Evolutionary conservation across 1,139 yeast genomes (phyloP).

Genomic region (Yamadazyma sp.): DNA sequence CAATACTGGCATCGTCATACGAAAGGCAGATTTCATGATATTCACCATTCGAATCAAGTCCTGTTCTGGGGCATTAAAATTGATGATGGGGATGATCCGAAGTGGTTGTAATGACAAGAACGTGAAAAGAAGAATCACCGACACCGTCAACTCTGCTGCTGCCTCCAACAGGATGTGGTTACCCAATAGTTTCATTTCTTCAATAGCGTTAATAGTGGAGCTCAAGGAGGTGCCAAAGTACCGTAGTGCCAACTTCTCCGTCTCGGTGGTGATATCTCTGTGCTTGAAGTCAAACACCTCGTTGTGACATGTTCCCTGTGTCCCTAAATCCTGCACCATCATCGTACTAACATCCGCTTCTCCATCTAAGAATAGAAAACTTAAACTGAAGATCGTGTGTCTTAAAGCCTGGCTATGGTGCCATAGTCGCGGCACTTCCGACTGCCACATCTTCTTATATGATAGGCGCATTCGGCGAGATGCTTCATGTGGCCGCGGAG

Average conservation of each 20-base stretch:
- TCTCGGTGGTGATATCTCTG: not conserved
- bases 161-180: not conserved
- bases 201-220: not conserved
- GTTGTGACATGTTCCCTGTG: not conserved
- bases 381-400: constrained; percentile 1
- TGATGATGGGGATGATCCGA: constrained; percentile 21
- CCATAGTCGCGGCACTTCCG: constrained; percentile 4
- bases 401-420: constrained; percentile 1
- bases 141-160: constrained; percentile 18
- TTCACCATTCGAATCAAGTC: constrained; percentile 6
- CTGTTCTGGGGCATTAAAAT: constrained; percentile 3
- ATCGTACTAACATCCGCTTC: not conserved
- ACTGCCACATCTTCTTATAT: constrained; percentile 1
- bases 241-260: not conserved
- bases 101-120: constrained; percentile 30
- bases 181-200: not conserved
- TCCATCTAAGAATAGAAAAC: not conserved
- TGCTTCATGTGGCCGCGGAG: too few relatives aligned
- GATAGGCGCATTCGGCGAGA: not conserved
- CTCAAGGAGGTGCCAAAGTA: not conserved
- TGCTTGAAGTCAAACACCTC: not conserved
- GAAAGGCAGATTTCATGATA: constrained; percentile 2
- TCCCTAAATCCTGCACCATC: not conserved
- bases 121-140: constrained; percentile 24
- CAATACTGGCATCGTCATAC: not conserved